Evolutionary conservation across 192 early-diverging fungal species (phyloP), one percentile per base, ranked within the genome.

Genomic region (Linnemannia zychae): DNA sequence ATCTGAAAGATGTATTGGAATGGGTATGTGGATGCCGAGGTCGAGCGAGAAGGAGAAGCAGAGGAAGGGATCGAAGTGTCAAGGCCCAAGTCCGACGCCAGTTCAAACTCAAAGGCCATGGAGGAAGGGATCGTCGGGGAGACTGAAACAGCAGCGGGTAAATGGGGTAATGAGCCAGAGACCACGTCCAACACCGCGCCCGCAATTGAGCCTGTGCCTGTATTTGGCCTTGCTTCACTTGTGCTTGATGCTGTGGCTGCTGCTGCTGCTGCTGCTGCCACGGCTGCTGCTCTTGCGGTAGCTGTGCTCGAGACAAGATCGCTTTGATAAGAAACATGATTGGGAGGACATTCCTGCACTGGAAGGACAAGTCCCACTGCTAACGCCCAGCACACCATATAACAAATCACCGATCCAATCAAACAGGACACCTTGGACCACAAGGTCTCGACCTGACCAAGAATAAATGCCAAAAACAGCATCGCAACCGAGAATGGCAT

Each of bases 331-430:
- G 52, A 44, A n/a, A 40, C 24, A 9, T 38, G 37, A 13, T 22
- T 38, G 33, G 66, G 47, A n/a, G 38, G n/a, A 36, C 31, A 44
- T 1, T 67, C 74, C 1, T 77, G 44, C 31, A 7, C 33, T 48
- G 76, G 66, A 18, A 67, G 24, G 36, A 77, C 15, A 60, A 67
- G 47, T 1, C 53, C 63, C 34, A 78, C 77, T 1, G 65, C 57
- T 4, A 84, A 31, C 13, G 69, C 72, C 82, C 76, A 84, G n/a
- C 76, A 78, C 18, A 79, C 49, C 67, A 78, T 71, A n/a, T 84
- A 84, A 50, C 76, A 78, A 33, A 78, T 50, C 44, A 67, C 73
- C 3, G 77, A 52, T 11, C 82, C 82, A 20, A 75, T 48, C 17
- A 84, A 40, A 34, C 82, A 84, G 3, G 53, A 78, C 31, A 79